Base-by-base conservation (phyloP, 2,329 filamentous ascomycete genomes). In the Fusarium robinianum region DNA sequence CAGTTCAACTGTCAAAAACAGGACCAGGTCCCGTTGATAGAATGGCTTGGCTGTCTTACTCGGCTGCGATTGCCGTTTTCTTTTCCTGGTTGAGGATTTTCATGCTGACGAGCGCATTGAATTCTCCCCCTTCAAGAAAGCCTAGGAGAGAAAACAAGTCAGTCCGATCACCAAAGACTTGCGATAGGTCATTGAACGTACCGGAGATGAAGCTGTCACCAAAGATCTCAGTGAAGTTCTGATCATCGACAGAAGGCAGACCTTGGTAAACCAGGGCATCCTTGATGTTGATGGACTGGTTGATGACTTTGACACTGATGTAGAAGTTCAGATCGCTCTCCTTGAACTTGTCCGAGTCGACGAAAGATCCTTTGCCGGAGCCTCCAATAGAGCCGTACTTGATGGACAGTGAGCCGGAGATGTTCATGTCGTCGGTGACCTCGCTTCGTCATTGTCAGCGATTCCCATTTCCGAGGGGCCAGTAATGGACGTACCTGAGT, bases 181-280 rank as follows among this genome's bases (percentile, higher is more conserved):
- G n/a, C n/a, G n/a, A n/a, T n/a, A n/a, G n/a, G 12, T 23, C 11
- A 8, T 8, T n/a, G n/a, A n/a, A 3, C 31, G 23, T 42, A 36
- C 39, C 46, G 4, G 46, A 49, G 22, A 46, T 46, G 14, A 41
- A 46, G 15, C 32, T 23, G 16, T 49, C 33, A 2, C 51, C 52
- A 14, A 27, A 55, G 0, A 25, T 17, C 0, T 40, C 21, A 3
- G 16, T 22, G 15, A 55, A 52, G 1, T 6, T 22, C 1, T 16
- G 10, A 0, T 11, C 14, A 6, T 40, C 6, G 1, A 41, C 25
- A 5, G 15, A 24, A 3, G 12, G 17, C 3, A 25, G 17, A 8
- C 11, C n/a, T 33, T 24, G 15, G 32, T 21, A 43, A 5, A 41
- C 17, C 2, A 11, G 3, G 10, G 22, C 17, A 8, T 37, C 41